A percentile compares a stretch with the other conserved stretches of the same genome.
These are phyloP conservation scores for Leptographium lundbergii DNA, from an alignment of 2,329 filamentous ascomycete genomes.

Conservation along the genomic window DNA sequence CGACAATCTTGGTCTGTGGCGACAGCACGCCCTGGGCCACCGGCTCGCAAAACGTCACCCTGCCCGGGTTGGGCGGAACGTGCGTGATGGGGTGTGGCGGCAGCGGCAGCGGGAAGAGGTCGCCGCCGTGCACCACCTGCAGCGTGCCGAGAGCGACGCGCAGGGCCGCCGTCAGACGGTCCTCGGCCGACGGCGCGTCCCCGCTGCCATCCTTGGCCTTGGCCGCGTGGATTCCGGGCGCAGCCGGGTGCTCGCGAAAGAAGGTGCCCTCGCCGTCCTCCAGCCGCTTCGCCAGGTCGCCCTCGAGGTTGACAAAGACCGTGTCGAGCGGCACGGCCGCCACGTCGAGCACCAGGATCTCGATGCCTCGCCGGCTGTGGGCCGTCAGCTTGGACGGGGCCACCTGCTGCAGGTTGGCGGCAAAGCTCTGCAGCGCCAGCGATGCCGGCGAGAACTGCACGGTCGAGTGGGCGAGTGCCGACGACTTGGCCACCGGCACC, in stretches of 20 bases:
- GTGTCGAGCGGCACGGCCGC: conserved; percentile 69
- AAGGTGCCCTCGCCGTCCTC: conserved; percentile 78
- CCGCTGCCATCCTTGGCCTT: conserved; percentile 24
- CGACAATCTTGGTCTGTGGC: conserved; percentile 68
- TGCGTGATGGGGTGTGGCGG: conserved; percentile 80
- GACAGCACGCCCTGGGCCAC: conserved; percentile 77
- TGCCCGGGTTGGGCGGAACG: conserved; percentile 69
- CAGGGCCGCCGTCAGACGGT: conserved; percentile 52
- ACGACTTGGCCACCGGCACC: conserved; percentile 57
- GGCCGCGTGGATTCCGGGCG: conserved; percentile 9
- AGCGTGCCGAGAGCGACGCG: conserved; percentile 62
- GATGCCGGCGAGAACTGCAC: conserved; percentile 67
- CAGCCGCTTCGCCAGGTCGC: conserved; percentile 63
- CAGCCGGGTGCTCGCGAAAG: conserved; percentile 47
- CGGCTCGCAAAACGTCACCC: conserved; percentile 86
- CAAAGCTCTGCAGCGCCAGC: conserved; percentile 65
- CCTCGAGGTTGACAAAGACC: conserved; percentile 76
- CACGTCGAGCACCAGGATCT: conserved; percentile 73
- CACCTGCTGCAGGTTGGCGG: conserved; percentile 56
- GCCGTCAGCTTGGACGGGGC: conserved; percentile 64
- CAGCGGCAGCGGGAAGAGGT: conserved; percentile 65
- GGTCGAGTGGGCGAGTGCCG: conserved; percentile 59
- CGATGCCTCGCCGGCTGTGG: conserved; percentile 64
- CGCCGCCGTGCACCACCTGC: conserved; percentile 70
- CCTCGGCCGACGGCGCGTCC: conserved; percentile 29